These are phyloP conservation scores for Fusarium marasasianum DNA, from an alignment of 2,329 filamentous ascomycete species.

Conservation along the genomic window DNA sequence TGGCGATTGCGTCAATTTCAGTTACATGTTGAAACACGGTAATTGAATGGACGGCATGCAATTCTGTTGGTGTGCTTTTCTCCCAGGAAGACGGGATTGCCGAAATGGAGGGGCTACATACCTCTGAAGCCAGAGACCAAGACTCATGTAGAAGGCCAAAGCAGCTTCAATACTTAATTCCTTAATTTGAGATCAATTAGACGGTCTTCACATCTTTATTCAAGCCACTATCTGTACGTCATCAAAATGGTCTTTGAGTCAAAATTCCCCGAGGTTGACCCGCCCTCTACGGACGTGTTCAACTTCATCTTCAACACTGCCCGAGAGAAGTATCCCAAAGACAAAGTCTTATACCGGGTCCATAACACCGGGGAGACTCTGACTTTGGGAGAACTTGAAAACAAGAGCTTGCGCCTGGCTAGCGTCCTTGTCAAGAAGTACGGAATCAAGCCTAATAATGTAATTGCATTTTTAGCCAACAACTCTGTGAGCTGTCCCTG, in stretches of 20 bases:
- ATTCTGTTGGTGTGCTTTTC: neutral
- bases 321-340: neutral
- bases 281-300: neutral
- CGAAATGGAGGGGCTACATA: neutral
- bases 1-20: neutral
- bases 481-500: neutral
- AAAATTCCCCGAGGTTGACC: neutral
- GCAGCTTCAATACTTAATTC: neutral
- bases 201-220: neutral
- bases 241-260: neutral
- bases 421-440: neutral
- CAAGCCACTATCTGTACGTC: too few species aligned
- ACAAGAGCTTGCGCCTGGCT: neutral
- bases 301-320: neutral
- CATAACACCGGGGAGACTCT: neutral
- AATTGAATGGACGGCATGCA: rapidly evolving
- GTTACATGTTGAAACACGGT: neutral
- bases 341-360: neutral
- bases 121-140: neutral
- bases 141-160: neutral
- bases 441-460: neutral
- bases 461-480: neutral
- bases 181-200: neutral
- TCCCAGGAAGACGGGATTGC: neutral
- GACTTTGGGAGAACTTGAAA: neutral